Percentiles rank a stretch among this genome's conserved stretches.
Conservation (phyloP, 164 flowering plant species). For the Aristolochia contorta region DNA sequence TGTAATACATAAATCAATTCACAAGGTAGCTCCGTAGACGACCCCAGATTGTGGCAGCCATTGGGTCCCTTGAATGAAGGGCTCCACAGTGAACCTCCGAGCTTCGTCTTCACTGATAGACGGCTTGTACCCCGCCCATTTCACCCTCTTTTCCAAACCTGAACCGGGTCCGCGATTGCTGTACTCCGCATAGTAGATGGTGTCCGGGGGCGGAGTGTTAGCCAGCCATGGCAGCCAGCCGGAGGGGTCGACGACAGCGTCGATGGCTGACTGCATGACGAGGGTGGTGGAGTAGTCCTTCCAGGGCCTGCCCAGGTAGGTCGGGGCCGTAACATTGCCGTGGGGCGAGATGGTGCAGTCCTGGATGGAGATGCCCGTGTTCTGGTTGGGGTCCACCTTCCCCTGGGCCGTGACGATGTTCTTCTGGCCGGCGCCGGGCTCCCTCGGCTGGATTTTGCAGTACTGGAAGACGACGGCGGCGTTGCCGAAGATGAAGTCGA, state of each 20-base stretch:
- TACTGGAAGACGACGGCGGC: slow-evolving; percentile 59
- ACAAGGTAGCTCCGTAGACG: slow-evolving; percentile 17
- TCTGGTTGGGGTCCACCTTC: slow-evolving; percentile 54
- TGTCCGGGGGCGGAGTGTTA: slow-evolving; percentile 34
- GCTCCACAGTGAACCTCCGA: slow-evolving; percentile 29
- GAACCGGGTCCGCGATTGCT: slow-evolving; percentile 67
- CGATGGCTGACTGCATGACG: slow-evolving; percentile 52
- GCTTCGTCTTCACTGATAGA: slow-evolving; percentile 29
- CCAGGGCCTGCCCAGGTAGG: slow-evolving; percentile 88
- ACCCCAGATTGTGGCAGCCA: slow-evolving; percentile 45
- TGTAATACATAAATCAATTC: slow-evolving; percentile 6
- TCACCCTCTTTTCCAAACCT: slow-evolving; percentile 31
- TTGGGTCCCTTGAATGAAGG: slow-evolving; percentile 39
- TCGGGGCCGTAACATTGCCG: slow-evolving; percentile 30
- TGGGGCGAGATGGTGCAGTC: slow-evolving; percentile 25
- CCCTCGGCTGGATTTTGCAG: slow-evolving; percentile 62
- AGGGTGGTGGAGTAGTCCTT: slow-evolving; percentile 64
- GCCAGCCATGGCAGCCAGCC: slow-evolving; percentile 60
- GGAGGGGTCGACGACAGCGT: slow-evolving; percentile 28
- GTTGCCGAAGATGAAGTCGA: slow-evolving; percentile 82
- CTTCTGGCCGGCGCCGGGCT: slow-evolving; percentile 49
- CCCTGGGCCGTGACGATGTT: slow-evolving; percentile 85
- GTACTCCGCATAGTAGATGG: slow-evolving; percentile 74
- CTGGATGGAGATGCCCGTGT: slow-evolving; percentile 67
- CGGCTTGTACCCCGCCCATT: slow-evolving; percentile 61